Evolutionary conservation across 139 green algal species (phyloP), one percentile per base, ranked within the genome.

Genomic region (Chlorella vulgaris): DNA sequence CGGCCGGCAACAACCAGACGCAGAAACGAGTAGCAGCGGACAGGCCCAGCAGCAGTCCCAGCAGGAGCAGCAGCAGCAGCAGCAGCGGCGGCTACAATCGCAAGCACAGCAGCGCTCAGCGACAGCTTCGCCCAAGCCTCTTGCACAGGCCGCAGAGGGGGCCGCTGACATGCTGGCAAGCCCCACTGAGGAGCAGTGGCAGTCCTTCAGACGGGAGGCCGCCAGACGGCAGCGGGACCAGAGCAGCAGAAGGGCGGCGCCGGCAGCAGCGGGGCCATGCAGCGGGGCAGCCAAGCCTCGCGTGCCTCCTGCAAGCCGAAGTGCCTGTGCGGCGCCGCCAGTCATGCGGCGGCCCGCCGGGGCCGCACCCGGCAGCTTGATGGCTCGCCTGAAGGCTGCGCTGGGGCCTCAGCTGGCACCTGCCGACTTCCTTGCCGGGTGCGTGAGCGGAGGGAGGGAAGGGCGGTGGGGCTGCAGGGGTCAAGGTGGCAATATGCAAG

Each of bases 101-200:
- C 62, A 69, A 29, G 7, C 24, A 36, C 10, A 42, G 55, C 36
- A 74, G 67, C 26, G 47, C 33, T 7, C 21, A 28, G 65, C 26
- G 35, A 22, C 36, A 26, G 35, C 24, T 3, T 69, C 53, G 2
- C 73, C 36, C 10, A 2, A 36, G 36, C 22, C 51, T 4, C 6
- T 22, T 7, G 68, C 31, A 28, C 53, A 26, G 15, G 21, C 50
- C 3, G 35, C 50, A 28, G 21, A 50, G 6, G 35, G 35, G 15
- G 36, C 35, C 3, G 35, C 13, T 21, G 73, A 79, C 28, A 43
- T 35, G 35, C 73, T 79, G 53, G 33, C 53, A 33, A 79, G 73
- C 53, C 73, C 73, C 24, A 79, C 73, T 7, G 53, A 68, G 28
- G 73, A 79, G 73, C 73, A 79, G 53, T 79, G 73, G 73, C 7